Percentiles rank a stretch among this genome's conserved stretches.
Conservation (phyloP, 345 rosid genomes). For the Iberis pinnata region DNA sequence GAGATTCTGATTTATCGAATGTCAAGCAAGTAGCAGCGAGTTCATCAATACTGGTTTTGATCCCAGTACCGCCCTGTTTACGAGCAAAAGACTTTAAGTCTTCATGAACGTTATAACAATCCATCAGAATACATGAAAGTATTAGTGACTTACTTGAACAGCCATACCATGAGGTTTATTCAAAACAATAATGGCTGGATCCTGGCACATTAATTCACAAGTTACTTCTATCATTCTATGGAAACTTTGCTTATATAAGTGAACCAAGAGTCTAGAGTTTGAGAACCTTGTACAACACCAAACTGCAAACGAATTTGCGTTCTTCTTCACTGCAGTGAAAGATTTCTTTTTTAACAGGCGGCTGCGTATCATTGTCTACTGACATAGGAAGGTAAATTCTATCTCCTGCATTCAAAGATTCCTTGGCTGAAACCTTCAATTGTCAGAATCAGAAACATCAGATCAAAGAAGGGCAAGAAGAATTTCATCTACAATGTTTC, state of each 20-base stretch:
- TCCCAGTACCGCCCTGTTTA: conserved; percentile 75
- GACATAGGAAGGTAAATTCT: conserved; percentile 61
- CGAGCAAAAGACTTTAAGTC: not conserved
- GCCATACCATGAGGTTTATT: conserved; percentile 92
- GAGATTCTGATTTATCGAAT: conserved; percentile 55
- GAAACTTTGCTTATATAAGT: not conserved
- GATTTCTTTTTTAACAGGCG: conserved; percentile 39
- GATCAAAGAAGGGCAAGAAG: not conserved
- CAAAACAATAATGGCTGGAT: conserved; percentile 62
- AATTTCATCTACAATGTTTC: no score
- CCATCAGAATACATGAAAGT: conserved; percentile 1
- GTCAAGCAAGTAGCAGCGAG: conserved; percentile 61
- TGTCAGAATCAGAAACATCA: conserved; percentile 27
- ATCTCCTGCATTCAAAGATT: conserved; percentile 63
- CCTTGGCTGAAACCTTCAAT: conserved; percentile 76
- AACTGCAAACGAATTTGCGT: conserved; percentile 50
- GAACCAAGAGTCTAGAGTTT: conserved; percentile 7
- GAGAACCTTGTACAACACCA: conserved; percentile 73
- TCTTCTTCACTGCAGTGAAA: conserved; percentile 49
- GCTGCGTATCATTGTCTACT: conserved; percentile 30
- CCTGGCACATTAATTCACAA: conserved; percentile 43
- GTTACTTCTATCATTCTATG: not conserved
- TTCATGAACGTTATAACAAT: not conserved
- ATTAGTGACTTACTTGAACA: conserved; percentile 55
- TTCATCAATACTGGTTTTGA: conserved; percentile 76